Conservation (phyloP, 1,284 basidiomycete genomes). For the Erythrobasidium hasegawianum region DNA sequence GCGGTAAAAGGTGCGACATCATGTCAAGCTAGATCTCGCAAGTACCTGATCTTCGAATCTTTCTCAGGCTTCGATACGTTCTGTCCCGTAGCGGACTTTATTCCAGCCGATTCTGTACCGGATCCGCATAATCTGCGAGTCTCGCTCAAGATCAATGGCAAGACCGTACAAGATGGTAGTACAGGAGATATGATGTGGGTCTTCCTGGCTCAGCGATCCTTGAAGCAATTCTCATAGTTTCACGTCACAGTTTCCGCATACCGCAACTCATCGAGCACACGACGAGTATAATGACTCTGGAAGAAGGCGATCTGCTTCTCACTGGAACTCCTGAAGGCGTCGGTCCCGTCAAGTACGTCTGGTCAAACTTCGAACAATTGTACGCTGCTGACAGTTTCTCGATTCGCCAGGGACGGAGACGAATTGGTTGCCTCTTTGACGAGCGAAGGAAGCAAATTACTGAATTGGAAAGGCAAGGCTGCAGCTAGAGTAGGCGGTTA, state of each 20-base stretch:
- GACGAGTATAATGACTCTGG: constrained; percentile 91
- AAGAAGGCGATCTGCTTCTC: constrained; percentile 58
- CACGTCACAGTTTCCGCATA: constrained; percentile 60
- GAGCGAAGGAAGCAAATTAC: constrained; percentile 61
- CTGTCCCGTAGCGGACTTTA: constrained; percentile 57
- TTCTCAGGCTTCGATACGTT: constrained; percentile 72
- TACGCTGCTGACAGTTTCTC: not conserved
- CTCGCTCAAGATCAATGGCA: constrained; percentile 78
- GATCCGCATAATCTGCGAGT: constrained; percentile 74
- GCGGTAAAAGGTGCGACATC: constrained; percentile 65
- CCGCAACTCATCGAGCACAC: constrained; percentile 86
- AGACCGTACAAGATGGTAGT: constrained; percentile 75
- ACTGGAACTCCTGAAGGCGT: constrained; percentile 79
- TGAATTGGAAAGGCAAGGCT: constrained; percentile 62
- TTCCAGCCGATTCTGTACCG: constrained; percentile 66
- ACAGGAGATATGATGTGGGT: constrained; percentile 85
- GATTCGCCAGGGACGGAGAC: constrained; percentile 59
- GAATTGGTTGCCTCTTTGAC: constrained; percentile 70
- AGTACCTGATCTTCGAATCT: constrained; percentile 38
- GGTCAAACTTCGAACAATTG: not conserved
- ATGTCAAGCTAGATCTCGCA: not conserved
- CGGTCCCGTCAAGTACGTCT: constrained; percentile 59
- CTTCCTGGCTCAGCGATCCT: no score
- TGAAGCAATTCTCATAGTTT: not conserved
- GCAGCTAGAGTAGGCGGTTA: constrained; percentile 68